These are phyloP conservation scores for Misopates orontium DNA, from an alignment of 257 asterid genomes.

Conservation along the genomic window DNA sequence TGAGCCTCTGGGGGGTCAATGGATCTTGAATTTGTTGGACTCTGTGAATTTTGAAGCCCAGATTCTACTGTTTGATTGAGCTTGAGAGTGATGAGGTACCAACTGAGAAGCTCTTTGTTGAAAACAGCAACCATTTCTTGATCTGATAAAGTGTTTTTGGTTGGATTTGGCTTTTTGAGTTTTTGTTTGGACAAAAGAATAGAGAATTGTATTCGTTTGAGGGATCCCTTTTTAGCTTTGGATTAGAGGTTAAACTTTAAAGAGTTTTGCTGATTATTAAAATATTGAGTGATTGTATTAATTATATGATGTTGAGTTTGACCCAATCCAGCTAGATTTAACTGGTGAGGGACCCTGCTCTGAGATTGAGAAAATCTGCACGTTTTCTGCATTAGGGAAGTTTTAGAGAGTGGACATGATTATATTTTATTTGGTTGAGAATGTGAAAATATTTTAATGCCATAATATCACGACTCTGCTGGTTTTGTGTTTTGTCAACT, in stretches of 20 bases:
- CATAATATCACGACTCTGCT: background rate
- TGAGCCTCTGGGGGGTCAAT: constrained; percentile 38
- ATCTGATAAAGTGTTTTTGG: constrained; percentile 13
- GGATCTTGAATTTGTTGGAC: constrained; percentile 40
- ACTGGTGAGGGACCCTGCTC: constrained; percentile 25
- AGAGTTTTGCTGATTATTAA: background rate
- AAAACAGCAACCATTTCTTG: constrained; percentile 77
- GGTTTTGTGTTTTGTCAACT: background rate
- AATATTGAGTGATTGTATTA: constrained; percentile 7
- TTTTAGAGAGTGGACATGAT: background rate
- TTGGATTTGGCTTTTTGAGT: background rate
- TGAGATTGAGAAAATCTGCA: constrained; percentile 18
- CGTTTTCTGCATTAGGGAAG: constrained; percentile 27
- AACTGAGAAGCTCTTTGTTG: constrained; percentile 85
- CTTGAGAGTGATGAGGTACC: constrained; percentile 85
- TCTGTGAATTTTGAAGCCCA: constrained; percentile 46
- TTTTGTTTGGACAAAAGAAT: constrained; percentile 6
- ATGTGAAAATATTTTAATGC: background rate
- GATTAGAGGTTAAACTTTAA: constrained; percentile 1
- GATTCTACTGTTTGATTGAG: constrained; percentile 78
- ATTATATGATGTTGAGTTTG: constrained; percentile 31
- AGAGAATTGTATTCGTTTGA: constrained; percentile 9
- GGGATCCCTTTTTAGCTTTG: constrained; percentile 13
- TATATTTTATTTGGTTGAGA: background rate
- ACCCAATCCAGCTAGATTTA: constrained; percentile 34